These are phyloP conservation scores for Zizania latifolia DNA, from an alignment of 176 grass and related monocot genomes.

Conservation along the genomic window DNA sequence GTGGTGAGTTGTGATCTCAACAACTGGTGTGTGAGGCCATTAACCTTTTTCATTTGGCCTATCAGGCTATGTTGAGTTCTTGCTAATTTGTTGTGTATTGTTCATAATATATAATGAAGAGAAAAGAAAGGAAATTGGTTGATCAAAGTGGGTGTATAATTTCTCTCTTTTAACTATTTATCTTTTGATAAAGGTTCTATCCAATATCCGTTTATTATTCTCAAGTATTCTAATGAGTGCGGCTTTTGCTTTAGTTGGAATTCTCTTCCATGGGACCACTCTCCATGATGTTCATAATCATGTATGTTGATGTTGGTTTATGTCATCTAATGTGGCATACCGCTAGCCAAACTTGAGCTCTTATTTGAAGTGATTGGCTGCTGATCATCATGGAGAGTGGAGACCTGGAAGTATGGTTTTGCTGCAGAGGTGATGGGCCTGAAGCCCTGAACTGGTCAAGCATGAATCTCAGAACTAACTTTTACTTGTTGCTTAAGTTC, in stretches of 20 bases:
- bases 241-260: slow-evolving; percentile 24
- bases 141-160: slow-evolving; percentile 25
- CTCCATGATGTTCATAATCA: not conserved
- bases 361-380: slow-evolving; percentile 6
- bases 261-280: slow-evolving; percentile 30
- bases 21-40: slow-evolving; percentile 56
- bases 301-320: not conserved
- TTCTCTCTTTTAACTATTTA: slow-evolving; percentile 27
- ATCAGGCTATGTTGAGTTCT: slow-evolving; percentile 56
- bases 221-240: slow-evolving; percentile 26
- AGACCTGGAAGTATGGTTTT: slow-evolving; percentile 18
- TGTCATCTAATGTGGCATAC: slow-evolving; percentile 10
- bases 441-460: too few relatives aligned
- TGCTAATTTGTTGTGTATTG: slow-evolving; percentile 54
- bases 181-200: slow-evolving; percentile 43
- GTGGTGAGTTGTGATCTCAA: slow-evolving; percentile 61
- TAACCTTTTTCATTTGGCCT: slow-evolving; percentile 48
- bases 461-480: too few relatives aligned
- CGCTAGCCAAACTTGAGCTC: not conserved
- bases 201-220: slow-evolving; percentile 6
- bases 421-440: not conserved
- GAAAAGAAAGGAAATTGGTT: slow-evolving; percentile 62
- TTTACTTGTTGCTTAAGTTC: not conserved
- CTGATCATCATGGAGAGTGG: not conserved
- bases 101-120: slow-evolving; percentile 78